These are phyloP conservation scores for Aureobasidium pullulans DNA, from an alignment of 2,329 filamentous ascomycete species.

Conservation along the genomic window DNA sequence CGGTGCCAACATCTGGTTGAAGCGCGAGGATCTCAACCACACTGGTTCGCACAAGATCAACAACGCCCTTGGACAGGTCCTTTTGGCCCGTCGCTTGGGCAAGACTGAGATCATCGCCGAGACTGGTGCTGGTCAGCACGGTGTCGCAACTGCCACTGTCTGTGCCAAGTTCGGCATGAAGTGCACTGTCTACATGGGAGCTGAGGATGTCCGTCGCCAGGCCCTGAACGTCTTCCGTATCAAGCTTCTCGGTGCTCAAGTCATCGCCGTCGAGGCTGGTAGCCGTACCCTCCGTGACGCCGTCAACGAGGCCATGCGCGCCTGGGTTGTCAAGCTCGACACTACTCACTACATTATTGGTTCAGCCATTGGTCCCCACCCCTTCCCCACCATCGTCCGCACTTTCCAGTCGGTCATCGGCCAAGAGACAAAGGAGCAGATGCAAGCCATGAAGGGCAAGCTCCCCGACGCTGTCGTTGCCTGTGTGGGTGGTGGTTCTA, in stretches of 20 bases:
- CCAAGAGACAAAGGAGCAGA: conserved; percentile 86
- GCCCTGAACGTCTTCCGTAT: conserved; percentile 98
- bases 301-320: conserved; percentile 90
- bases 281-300: conserved; percentile 57
- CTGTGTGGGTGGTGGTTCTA: conserved; percentile 91
- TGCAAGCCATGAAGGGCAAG: conserved; percentile 75
- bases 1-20: conserved; percentile 94
- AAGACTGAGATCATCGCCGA: conserved; percentile 98
- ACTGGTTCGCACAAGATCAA: conserved; percentile 99
- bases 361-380: conserved; percentile 93
- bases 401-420: conserved; percentile 98
- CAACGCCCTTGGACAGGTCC: conserved; percentile 88
- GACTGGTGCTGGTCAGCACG: conserved; percentile 94
- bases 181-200: conserved; percentile 97
- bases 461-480: conserved; percentile 94
- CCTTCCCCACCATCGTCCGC: conserved; percentile 93
- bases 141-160: conserved; percentile 93
- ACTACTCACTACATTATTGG: conserved; percentile 98
- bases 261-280: conserved; percentile 87
- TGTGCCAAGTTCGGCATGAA: conserved; percentile 98
- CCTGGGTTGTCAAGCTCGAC: conserved; percentile 87
- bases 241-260: conserved; percentile 86
- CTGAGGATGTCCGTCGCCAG: conserved; percentile 92
- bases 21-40: conserved; percentile 95
- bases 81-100: conserved; percentile 76